Percentiles rank a stretch among this genome's conserved stretches.
phyloP scores from a whole-genome alignment of 495 filamentous ascomycete genomes.

The Penicillium salamii region DNA sequence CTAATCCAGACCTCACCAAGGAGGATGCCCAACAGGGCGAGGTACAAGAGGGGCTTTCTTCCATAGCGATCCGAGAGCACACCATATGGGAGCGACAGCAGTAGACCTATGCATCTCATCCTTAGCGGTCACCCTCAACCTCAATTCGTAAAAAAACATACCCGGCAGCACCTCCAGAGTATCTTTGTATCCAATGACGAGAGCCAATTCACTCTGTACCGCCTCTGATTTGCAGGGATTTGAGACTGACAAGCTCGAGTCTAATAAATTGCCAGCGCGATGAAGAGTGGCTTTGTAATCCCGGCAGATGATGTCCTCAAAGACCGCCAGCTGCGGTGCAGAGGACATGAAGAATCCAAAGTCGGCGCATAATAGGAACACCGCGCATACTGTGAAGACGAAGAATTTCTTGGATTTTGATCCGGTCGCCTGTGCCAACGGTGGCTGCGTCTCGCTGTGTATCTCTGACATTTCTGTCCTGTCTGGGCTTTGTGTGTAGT shows the following conservation, averaged over 20 bases:
- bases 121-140: background rate
- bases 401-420: conserved; percentile 15
- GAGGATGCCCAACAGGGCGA: conserved; percentile 31
- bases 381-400: conserved; percentile 13
- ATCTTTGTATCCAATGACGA: conserved; percentile 41
- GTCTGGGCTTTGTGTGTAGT: too few relatives aligned
- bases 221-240: conserved; percentile 39
- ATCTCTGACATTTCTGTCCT: too few relatives aligned
- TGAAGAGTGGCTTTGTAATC: conserved; percentile 22
- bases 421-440: background rate
- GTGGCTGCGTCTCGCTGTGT: conserved; percentile 3
- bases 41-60: conserved; percentile 39
- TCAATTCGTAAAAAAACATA: conserved; percentile 2
- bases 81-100: conserved; percentile 33
- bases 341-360: conserved; percentile 26
- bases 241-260: background rate
- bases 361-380: conserved; percentile 19
- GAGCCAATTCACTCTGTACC: conserved; percentile 43
- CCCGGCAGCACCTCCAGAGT: conserved; percentile 37
- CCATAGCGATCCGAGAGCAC: conserved; percentile 42
- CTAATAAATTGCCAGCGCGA: background rate
- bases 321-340: conserved; percentile 36
- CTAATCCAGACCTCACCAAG: conserved; percentile 20
- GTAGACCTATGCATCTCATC: conserved; percentile 27
- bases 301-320: conserved; percentile 41